Evolutionary conservation across 352 stramenopile species (phyloP).

Genomic region (Pythium aquatile): DNA sequence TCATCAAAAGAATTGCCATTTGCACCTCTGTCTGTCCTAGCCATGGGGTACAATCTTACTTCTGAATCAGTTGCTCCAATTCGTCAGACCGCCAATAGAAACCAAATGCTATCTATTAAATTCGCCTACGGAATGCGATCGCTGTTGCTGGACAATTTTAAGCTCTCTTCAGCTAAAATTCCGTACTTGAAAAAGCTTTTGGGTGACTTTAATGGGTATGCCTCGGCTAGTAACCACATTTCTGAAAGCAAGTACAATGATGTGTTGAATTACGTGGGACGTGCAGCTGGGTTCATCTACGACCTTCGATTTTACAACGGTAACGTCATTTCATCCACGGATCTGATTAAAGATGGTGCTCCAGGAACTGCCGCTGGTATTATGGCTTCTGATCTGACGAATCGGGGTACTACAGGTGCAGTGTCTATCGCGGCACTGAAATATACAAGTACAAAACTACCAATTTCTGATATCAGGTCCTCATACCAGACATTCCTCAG

Average conservation of each 20-base stretch:
- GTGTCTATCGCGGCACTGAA: too few relatives aligned
- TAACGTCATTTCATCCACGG: not conserved
- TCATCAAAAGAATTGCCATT: not conserved
- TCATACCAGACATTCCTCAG: too few relatives aligned
- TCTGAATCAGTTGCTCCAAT: too few relatives aligned
- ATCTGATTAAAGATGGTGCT: not conserved
- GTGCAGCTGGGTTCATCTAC: not conserved
- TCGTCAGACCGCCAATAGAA: too few relatives aligned
- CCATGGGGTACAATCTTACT: conserved; percentile 3
- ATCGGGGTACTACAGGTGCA: too few relatives aligned
- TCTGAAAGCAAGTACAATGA: not conserved
- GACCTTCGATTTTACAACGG: conserved; percentile 1
- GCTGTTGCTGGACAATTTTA: not conserved
- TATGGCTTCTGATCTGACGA: too few relatives aligned
- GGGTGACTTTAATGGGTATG: not conserved
- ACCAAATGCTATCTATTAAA: not conserved
- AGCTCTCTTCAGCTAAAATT: not conserved
- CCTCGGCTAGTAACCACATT: not conserved
- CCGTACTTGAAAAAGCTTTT: not conserved
- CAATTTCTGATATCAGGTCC: too few relatives aligned
- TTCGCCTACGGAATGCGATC: not conserved
- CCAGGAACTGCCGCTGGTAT: too few relatives aligned
- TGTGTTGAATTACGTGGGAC: not conserved
- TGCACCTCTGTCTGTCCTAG: not conserved
- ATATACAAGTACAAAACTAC: too few relatives aligned